Conservation (phyloP, 441 rosid genomes). For the Brassica balearica region DNA sequence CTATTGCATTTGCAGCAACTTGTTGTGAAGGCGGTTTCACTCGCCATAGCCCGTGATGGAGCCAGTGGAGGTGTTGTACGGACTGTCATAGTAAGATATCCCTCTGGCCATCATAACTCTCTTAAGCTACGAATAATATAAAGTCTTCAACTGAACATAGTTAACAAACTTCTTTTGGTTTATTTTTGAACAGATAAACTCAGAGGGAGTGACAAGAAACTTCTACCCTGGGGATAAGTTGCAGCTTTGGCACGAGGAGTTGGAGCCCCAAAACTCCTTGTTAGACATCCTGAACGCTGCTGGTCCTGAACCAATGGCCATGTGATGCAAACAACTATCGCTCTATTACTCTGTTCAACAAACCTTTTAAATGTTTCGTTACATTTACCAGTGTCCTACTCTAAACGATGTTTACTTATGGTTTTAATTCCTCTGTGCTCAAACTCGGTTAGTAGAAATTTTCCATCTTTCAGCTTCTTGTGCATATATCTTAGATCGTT, state of each 20-base stretch:
- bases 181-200: constrained; percentile 64
- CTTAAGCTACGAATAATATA: neutral
- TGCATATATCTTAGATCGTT: neutral
- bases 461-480: too few relatives aligned
- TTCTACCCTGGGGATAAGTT: constrained; percentile 85
- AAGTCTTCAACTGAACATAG: neutral
- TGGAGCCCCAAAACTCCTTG: constrained; percentile 81
- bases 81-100: constrained; percentile 75
- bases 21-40: constrained; percentile 95
- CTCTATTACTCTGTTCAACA: constrained; percentile 25
- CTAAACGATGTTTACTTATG: constrained; percentile 10
- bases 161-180: constrained; percentile 19
- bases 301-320: constrained; percentile 83
- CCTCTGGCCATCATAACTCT: neutral
- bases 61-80: constrained; percentile 99
- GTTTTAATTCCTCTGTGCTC: neutral
- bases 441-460: neutral
- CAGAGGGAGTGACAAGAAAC: constrained; percentile 89
- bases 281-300: constrained; percentile 66
- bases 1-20: constrained; percentile 62
- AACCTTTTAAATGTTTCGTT: constrained; percentile 25
- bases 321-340: constrained; percentile 40
- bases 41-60: constrained; percentile 96
- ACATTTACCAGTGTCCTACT: constrained; percentile 22
- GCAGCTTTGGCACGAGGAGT: constrained; percentile 90